Base-by-base conservation (phyloP, 163 green algal genomes). In the Scenedesmus sp. region DNA sequence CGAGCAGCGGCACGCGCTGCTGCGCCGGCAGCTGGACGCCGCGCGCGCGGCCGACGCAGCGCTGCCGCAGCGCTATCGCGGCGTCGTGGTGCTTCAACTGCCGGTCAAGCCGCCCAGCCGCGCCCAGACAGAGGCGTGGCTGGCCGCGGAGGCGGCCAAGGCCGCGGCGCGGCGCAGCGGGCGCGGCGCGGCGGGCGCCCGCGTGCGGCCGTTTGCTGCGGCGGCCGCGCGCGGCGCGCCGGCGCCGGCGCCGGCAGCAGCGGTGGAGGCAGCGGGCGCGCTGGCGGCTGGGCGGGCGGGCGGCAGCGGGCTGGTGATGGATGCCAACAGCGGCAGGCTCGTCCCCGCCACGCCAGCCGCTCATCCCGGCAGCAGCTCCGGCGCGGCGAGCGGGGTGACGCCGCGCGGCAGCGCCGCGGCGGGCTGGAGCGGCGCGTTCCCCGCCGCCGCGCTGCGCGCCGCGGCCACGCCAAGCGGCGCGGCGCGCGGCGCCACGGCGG, bases 301-400 rank as follows among this genome's bases (percentile, higher is more conserved):
- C 5, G 11, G 57, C 31, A 53, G 31, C 53, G 64, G 70, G 20
- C 80, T 85, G 65, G 51, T 24, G 60, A 60, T 92, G 83, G 84
- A 94, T 70, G 73, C 87, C 18, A 95, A 95, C 80, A 94, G 85
- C 0, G 91, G 91, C 13, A 75, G 79, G 64, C 75, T 94, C n/a
- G 18, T 94, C 18, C 85, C 87, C 6, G 70, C 54, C 34, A 28
- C 31, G 47, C 15, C 31, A 63, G 65, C 4, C 24, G 36, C 60
- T n/a, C n/a, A n/a, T n/a, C n/a, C n/a, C n/a, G n/a, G n/a, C n/a
- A n/a, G n/a, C n/a, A n/a, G n/a, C n/a, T n/a, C n/a, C n/a, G n/a
- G n/a, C n/a, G n/a, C n/a, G n/a, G n/a, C n/a, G n/a, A n/a, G n/a
- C n/a, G n/a, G n/a, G n/a, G n/a, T n/a, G n/a, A n/a, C n/a, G n/a